Percentiles rank a stretch among this genome's conserved stretches.
Evolutionary conservation across 2,329 filamentous ascomycete species (phyloP).

Genomic region (Alternaria sp.): DNA sequence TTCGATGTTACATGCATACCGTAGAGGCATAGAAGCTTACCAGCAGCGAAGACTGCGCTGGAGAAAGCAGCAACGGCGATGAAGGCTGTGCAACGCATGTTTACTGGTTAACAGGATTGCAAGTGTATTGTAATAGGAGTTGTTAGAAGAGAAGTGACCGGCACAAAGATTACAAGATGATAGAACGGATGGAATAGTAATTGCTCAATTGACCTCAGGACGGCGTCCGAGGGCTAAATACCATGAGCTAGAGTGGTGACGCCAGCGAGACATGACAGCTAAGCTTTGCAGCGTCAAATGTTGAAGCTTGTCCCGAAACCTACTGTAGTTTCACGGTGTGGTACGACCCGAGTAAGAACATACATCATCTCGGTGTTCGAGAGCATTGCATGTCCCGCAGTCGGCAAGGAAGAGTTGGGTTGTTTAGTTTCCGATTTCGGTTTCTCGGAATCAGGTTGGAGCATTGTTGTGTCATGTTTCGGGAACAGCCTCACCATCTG

Average conservation of each 20-base stretch:
- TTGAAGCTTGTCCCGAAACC: conserved; percentile 32
- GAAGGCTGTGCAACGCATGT: conserved; percentile 41
- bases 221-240: conserved; percentile 3
- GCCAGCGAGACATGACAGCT: conserved; percentile 9
- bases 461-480: conserved; percentile 29
- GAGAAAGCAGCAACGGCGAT: conserved; percentile 38
- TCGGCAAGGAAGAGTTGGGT: conserved; percentile 22
- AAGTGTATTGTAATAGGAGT: conserved; percentile 3
- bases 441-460: conserved; percentile 10
- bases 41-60: conserved; percentile 35
- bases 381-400: conserved; percentile 8
- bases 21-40: conserved; percentile 10
- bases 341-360: conserved; percentile 7
- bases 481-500: conserved; percentile 32
- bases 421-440: conserved; percentile 21
- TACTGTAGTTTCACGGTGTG: conserved; percentile 36
- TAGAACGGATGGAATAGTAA: conserved; percentile 14
- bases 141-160: conserved; percentile 36
- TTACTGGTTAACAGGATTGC: conserved; percentile 19
- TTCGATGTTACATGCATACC: background rate
- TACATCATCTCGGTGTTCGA: conserved; percentile 2
- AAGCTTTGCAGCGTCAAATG: conserved; percentile 25
- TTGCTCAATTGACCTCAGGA: conserved; percentile 13
- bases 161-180: conserved; percentile 36
- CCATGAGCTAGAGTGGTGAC: background rate